phyloP scores from a whole-genome alignment of 2,329 filamentous ascomycete genomes.

The Verticillium klebahnii region DNA sequence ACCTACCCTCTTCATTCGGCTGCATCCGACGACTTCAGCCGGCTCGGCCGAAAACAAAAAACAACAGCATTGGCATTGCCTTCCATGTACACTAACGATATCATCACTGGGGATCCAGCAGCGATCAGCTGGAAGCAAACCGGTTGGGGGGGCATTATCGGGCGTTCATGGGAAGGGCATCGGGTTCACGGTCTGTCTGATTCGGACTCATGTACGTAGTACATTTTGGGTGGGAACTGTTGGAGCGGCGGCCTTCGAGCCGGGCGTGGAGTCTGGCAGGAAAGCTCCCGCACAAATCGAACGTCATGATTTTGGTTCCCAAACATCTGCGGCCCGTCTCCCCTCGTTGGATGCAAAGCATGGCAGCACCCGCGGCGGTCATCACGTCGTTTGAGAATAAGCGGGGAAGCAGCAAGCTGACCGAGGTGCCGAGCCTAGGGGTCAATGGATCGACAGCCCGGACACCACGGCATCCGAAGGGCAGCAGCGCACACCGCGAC shows the following conservation, averaged over 20 bases:
- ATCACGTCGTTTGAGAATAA: no score
- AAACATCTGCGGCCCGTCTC: not conserved
- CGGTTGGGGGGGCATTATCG: not conserved
- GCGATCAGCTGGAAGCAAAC: not conserved
- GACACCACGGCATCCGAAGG: not conserved
- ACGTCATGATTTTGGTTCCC: not conserved
- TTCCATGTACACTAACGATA: slow-evolving; percentile 4
- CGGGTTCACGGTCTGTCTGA: not conserved
- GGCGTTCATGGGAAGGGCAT: not conserved
- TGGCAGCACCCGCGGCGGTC: no score
- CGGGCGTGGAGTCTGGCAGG: not conserved
- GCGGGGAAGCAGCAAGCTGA: no score
- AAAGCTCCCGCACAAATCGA: not conserved
- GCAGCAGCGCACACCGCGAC: not conserved
- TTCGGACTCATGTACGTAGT: not conserved
- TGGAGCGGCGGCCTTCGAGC: not conserved
- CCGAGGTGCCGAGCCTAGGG: no score
- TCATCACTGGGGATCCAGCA: not conserved
- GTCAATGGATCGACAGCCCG: no score
- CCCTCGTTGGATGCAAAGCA: no score
- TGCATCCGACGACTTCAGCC: not conserved
- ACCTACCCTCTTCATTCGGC: not conserved
- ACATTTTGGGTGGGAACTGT: not conserved
- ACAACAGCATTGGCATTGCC: not conserved
- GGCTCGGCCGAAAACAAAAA: not conserved